These are phyloP conservation scores for Chytriomyces confervae DNA, from an alignment of 192 early-diverging fungal genomes.

Conservation along the genomic window DNA sequence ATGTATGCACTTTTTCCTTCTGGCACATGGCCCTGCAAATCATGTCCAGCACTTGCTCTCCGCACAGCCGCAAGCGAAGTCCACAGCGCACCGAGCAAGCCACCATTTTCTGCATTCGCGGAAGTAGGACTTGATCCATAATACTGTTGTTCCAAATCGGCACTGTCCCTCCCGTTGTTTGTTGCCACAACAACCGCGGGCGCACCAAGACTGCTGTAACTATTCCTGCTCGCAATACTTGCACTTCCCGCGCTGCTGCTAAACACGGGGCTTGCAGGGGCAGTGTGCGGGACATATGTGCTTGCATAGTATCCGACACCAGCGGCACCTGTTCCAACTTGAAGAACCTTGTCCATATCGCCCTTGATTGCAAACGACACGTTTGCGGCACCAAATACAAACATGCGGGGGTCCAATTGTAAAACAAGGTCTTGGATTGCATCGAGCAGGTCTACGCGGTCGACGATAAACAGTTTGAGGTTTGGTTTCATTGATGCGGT, in stretches of 20 bases:
- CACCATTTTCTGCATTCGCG: background rate
- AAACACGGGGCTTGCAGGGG: background rate
- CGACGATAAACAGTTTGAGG: conserved; percentile 13
- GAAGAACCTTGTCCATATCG: background rate
- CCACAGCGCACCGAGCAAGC: background rate
- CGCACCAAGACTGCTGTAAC: background rate
- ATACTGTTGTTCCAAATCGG: background rate
- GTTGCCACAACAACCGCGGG: too few species aligned
- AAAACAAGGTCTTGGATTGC: conserved; percentile 19
- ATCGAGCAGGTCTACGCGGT: background rate
- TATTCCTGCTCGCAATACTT: background rate
- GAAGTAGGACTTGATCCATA: background rate
- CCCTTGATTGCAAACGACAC: conserved; percentile 3
- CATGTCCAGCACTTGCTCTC: background rate
- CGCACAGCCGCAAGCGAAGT: background rate
- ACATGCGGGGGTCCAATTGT: conserved; percentile 15
- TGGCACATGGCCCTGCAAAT: background rate
- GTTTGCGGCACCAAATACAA: conserved; percentile 10
- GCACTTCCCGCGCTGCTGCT: background rate
- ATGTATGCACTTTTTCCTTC: conserved; percentile 25
- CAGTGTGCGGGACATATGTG: background rate
- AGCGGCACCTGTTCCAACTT: background rate
- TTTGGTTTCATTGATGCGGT: background rate
- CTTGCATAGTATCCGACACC: conserved; percentile 9
- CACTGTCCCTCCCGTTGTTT: background rate